Evolutionary conservation across 1,284 basidiomycete genomes (phyloP).

Genomic region (Melampsora larici-populina): DNA sequence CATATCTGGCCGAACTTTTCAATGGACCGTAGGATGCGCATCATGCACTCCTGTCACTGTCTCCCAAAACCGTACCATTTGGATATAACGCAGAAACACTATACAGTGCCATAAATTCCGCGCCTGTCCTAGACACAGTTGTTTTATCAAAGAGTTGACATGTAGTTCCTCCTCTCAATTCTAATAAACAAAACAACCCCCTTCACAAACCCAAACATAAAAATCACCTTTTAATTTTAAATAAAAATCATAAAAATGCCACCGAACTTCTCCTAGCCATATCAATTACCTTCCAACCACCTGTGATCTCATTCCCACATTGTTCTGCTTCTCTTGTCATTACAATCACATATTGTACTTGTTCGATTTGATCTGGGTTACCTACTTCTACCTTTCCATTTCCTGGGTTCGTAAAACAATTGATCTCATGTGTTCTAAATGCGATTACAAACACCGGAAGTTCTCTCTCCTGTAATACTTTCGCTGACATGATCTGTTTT

Average conservation of each 20-base stretch:
- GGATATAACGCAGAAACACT: no score
- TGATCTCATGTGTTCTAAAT: slow-evolving; percentile 89
- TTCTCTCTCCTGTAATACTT: slow-evolving; percentile 76
- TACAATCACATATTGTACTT: slow-evolving; percentile 88
- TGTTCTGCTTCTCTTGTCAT: slow-evolving; percentile 71
- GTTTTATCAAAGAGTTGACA: no score
- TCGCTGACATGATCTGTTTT: slow-evolving; percentile 65
- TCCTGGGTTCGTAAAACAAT: slow-evolving; percentile 84
- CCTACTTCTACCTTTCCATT: slow-evolving; percentile 75
- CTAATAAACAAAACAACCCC: no score
- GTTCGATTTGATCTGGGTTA: slow-evolving; percentile 81
- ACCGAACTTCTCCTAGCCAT: slow-evolving; percentile 55
- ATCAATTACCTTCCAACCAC: slow-evolving; percentile 97
- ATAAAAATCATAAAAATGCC: slow-evolving; percentile 27
- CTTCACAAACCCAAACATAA: background rate
- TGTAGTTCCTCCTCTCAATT: no score
- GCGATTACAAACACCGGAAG: slow-evolving; percentile 89
- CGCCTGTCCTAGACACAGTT: no score
- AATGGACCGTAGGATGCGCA: no score
- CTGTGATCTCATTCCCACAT: slow-evolving; percentile 72
- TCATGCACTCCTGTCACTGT: no score
- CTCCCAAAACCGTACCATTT: no score
- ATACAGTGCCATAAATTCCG: no score
- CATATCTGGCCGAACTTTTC: no score
- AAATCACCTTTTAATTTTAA: background rate